Base-by-base conservation (phyloP, 208 protist species). In the Crithidia mellificae region DNA sequence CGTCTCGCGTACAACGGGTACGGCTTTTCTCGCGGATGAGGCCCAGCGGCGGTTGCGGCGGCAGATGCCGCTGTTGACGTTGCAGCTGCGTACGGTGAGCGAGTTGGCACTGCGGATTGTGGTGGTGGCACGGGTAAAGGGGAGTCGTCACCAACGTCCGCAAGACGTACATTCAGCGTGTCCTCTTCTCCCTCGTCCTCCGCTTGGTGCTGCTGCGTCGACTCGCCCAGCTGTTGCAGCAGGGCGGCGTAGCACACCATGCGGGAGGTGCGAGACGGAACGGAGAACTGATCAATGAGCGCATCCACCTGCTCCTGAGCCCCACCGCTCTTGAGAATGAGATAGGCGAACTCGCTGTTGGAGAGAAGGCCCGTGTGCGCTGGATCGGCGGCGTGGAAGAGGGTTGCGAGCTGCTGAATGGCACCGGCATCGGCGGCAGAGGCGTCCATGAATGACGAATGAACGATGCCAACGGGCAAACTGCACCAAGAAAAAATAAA, bases 241-340 rank as follows among this genome's bases (percentile, higher is more conserved):
- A 75, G 49, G 20, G 70, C 70, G 6, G 25, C 70, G 24, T 75
- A 75, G 62, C 51, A 64, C 14, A 75, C 70, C 34, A 69, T 49
- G 8, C 64, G 64, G 32, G 62, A 56, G 12, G 63, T 38, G 38
- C 64, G 58, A 6, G 55, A 61, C 6, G 58, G 52, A 12, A 34
- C 51, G 6, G 65, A 24, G 39, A 80, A 80, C 55, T 72, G 55
- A 20, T 80, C 57, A 22, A 81, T 64, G 50, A 81, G 41, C 36
- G 68, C 68, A 24, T 81, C 70, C 29, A 65, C 76, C 65, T 81
- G 76, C 54, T 58, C 47, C 50, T 72, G 63, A 14, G 69, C 59
- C 15, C 76, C 65, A 14, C 76, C 76, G 39, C 67, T 76, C 36
- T 65, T 68, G 0, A 81, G 51, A 19, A 81, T 66, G 19, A 74